Evolutionary conservation across 352 stramenopile genomes (phyloP), one percentile per base, ranked within the genome.

Genomic region (Phytophthora melonis): DNA sequence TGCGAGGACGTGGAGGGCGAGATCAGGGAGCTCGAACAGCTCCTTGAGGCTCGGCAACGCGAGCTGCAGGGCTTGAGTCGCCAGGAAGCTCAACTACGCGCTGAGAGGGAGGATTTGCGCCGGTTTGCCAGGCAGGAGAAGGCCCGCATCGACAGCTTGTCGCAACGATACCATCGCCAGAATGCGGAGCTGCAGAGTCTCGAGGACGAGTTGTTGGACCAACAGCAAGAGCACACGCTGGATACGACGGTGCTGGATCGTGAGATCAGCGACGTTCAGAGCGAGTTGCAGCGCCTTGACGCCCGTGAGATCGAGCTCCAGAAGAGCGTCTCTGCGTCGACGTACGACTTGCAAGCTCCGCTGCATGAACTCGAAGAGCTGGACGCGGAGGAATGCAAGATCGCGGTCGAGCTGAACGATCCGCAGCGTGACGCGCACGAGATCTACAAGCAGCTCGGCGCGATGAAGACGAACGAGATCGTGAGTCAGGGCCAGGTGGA

Each of bases 171-270:
- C 27, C 85, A 92, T 69, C 82, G 86, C 32, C 60, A 70, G 5
- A 68, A 74, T 36, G 63, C 82, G 2, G 78, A 93, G 63, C 71
- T 90, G 25, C 80, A 74, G 11, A 84, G 72, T 45, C 64, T 92
- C 1, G 85, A 92, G 21, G 82, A 92, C 5, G 83, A 94, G 25
- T 66, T 88, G 9, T 75, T 74, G 5, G 85, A 91, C 47, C 76
- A 84, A 14, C 57, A 81, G 16, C 81, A 92, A 66, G 76, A 89
- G 50, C 74, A 92, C 49, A 74, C 80, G 16, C 62, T 90, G 21
- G 87, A 94, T 62, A 92, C 86, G 30, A 84, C 75, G 1, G 81
- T 93, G 62, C 77, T 93, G 10, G 86, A 94, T 53, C 79, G 85
- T 11, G 87, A 94, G 66, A 66, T 90, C 10, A 34, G 62, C 18